These are phyloP conservation scores for Dioscorea zingiberensis DNA, from an alignment of 106 monocot genomes.

Conservation along the genomic window DNA sequence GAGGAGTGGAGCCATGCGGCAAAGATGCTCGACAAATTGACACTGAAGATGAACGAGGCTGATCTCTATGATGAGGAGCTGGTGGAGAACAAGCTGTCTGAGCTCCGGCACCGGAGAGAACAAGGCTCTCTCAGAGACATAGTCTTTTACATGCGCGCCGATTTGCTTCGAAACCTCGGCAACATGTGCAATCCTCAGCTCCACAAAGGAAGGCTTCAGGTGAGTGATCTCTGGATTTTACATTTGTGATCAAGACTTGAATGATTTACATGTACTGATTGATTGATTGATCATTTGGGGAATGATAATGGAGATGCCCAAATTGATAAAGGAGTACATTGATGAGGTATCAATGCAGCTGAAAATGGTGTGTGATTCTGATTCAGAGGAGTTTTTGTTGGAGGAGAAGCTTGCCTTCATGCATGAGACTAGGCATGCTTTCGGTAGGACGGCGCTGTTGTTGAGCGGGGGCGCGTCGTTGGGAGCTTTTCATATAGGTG, in stretches of 20 bases:
- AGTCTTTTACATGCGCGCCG: conserved; percentile 84
- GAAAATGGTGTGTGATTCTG: conserved; percentile 77
- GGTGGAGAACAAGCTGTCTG: conserved; percentile 72
- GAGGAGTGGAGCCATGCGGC: conserved; percentile 96
- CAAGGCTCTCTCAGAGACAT: conserved; percentile 80
- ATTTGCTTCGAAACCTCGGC: conserved; percentile 81
- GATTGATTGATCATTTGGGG: too few relatives aligned
- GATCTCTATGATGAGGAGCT: conserved; percentile 89
- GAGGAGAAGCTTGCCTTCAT: conserved; percentile 96
- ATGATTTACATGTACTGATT: too few relatives aligned
- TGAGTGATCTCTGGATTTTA: neutral
- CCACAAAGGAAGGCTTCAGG: conserved; percentile 95
- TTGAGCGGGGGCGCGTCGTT: conserved; percentile 90
- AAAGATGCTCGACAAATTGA: conserved; percentile 82
- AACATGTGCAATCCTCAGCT: conserved; percentile 96
- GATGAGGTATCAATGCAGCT: conserved; percentile 84
- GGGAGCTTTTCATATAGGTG: conserved; percentile 84
- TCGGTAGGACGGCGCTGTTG: conserved; percentile 87
- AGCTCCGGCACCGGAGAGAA: conserved; percentile 64
- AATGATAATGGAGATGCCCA: conserved; percentile 55
- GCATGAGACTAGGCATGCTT: conserved; percentile 94
- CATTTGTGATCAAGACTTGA: too few relatives aligned
- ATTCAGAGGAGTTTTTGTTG: conserved; percentile 64
- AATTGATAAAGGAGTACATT: conserved; percentile 84
- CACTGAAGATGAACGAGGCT: conserved; percentile 35